phyloP scores from a whole-genome alignment of 352 stramenopile species.

The Phytophthora nicotianae region DNA sequence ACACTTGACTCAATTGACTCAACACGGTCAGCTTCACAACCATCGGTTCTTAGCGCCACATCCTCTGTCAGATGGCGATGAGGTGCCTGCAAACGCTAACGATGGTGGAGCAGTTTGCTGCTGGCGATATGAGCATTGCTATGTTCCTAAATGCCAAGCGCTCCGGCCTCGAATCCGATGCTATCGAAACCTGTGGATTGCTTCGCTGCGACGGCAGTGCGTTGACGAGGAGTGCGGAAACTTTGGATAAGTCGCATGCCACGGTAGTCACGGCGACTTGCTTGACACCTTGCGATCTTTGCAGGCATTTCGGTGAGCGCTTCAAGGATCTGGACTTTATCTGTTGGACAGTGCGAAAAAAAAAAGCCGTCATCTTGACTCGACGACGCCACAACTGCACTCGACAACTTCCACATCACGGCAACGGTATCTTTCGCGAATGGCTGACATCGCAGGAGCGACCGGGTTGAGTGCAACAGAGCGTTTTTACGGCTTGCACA shows the following conservation, averaged over 20 bases:
- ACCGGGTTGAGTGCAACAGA: neutral
- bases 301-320: constrained; percentile 13
- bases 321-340: constrained; percentile 14
- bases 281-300: neutral
- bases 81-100: constrained; percentile 20
- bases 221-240: neutral
- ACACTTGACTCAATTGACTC: constrained; percentile 34
- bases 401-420: constrained; percentile 7
- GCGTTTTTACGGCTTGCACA: constrained; percentile 11
- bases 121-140: constrained; percentile 14
- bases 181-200: constrained; percentile 7
- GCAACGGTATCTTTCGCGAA: neutral
- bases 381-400: constrained; percentile 19
- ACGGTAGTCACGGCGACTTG: too few species aligned
- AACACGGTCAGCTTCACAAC: constrained; percentile 11
- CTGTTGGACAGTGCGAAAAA: neutral
- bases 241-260: neutral
- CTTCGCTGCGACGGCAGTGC: neutral
- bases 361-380: constrained; percentile 15
- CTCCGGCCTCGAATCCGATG: constrained; percentile 5
- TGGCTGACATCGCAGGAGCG: neutral
- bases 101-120: neutral
- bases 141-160: neutral
- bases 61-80: constrained; percentile 23
- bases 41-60: constrained; percentile 7